Conservation (phyloP, 1,284 basidiomycete species). For the Testicularia cyperi region DNA sequence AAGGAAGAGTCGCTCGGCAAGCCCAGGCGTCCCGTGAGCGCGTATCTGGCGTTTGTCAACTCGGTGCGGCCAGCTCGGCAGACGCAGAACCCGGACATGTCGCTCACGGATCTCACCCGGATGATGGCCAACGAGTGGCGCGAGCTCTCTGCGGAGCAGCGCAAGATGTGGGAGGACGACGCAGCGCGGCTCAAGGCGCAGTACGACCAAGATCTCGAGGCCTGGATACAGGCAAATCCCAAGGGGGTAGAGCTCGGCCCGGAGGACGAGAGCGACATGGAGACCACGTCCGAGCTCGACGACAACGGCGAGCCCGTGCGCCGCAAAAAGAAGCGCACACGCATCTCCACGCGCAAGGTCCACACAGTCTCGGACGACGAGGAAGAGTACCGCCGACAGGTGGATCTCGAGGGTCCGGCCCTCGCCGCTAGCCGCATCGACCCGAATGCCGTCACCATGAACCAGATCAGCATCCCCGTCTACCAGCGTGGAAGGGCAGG, state of each 20-base stretch:
- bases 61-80: slow-evolving; percentile 24
- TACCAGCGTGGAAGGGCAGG: slow-evolving; percentile 50
- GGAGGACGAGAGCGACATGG: slow-evolving; percentile 37
- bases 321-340: slow-evolving; percentile 21
- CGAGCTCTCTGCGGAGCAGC: slow-evolving; percentile 9
- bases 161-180: slow-evolving; percentile 28
- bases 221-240: slow-evolving; percentile 23
- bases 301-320: slow-evolving; percentile 22
- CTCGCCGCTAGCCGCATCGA: slow-evolving; percentile 28
- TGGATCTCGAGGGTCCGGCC: slow-evolving; percentile 19
- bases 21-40: slow-evolving; percentile 21
- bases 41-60: slow-evolving; percentile 37
- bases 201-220: slow-evolving; percentile 21
- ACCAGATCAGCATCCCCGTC: slow-evolving; percentile 33
- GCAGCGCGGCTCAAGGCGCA: slow-evolving; percentile 16
- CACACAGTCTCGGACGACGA: slow-evolving; percentile 48
- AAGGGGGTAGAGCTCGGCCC: slow-evolving; percentile 24
- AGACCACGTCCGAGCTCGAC: slow-evolving; percentile 31
- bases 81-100: slow-evolving; percentile 14
- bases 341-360: slow-evolving; percentile 11
- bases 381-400: slow-evolving; percentile 34
- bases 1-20: slow-evolving; percentile 31
- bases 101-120: slow-evolving; percentile 25
- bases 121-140: slow-evolving; percentile 36
- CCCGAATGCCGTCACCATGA: slow-evolving; percentile 25